Conservation (phyloP, 2,329 filamentous ascomycete genomes). For the Fusarium clavum region DNA sequence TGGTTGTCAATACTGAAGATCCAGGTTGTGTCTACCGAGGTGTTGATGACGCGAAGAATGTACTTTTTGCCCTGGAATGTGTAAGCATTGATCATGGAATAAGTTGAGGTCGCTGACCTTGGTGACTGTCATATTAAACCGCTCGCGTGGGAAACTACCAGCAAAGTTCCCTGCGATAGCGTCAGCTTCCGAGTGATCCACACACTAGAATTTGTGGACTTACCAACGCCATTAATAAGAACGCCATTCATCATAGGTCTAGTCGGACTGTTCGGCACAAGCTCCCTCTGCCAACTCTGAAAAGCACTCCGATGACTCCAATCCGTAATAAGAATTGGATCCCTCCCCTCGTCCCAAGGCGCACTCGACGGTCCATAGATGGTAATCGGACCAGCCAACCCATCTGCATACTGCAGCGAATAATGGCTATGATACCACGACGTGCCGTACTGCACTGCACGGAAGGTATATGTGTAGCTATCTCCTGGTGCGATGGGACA, state of each 20-base stretch:
- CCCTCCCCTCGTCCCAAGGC: conserved; percentile 1
- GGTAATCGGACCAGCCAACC: conserved; percentile 32
- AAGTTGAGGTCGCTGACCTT: background rate
- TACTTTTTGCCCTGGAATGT: conserved; percentile 3
- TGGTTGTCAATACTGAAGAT: conserved; percentile 43
- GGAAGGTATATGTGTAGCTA: conserved; percentile 35
- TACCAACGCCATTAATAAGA: conserved; percentile 15
- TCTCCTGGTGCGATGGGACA: conserved; percentile 38
- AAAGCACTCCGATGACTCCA: conserved; percentile 18
- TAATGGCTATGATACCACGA: conserved; percentile 45
- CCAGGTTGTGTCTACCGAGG: conserved; percentile 37
- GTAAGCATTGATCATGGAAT: background rate
- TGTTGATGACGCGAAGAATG: conserved; percentile 39
- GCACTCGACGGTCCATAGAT: conserved; percentile 27
- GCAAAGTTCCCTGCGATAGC: background rate
- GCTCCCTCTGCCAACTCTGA: conserved; percentile 10
- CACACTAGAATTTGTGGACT: background rate
- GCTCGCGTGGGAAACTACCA: conserved; percentile 13
- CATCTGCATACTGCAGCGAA: conserved; percentile 42
- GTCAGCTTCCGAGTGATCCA: too few species aligned
- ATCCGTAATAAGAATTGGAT: conserved; percentile 12
- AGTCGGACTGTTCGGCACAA: conserved; percentile 3
- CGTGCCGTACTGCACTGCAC: conserved; percentile 39
- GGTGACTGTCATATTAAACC: conserved; percentile 12
- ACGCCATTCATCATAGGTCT: conserved; percentile 21